Conservation (phyloP, 345 rosid species). For the Melastoma malabathricum region DNA sequence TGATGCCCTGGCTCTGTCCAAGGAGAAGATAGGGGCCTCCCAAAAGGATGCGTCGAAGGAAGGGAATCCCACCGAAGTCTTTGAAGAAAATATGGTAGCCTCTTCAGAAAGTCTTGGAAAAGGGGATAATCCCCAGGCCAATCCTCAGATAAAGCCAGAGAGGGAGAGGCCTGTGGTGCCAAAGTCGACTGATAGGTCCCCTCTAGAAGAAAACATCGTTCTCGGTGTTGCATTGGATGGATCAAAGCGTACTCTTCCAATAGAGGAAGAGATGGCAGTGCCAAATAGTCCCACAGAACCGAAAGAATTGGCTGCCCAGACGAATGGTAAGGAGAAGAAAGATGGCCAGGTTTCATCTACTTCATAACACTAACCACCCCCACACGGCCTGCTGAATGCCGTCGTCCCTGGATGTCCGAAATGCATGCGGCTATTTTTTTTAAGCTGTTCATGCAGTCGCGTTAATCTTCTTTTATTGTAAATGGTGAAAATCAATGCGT, state of each 20-base stretch:
- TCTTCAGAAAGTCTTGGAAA: conserved; percentile 14
- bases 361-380: conserved; percentile 13
- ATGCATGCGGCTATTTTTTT: conserved; percentile 32
- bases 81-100: conserved; percentile 10
- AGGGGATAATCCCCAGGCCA: conserved; percentile 6
- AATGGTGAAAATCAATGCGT: background rate
- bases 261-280: conserved; percentile 44
- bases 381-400: background rate
- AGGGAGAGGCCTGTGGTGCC: conserved; percentile 13
- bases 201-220: conserved; percentile 69
- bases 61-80: conserved; percentile 10
- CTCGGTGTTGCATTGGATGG: conserved; percentile 88
- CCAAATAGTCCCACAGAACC: conserved; percentile 24
- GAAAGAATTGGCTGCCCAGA: conserved; percentile 40
- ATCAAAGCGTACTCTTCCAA: conserved; percentile 73
- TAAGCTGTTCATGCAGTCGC: conserved; percentile 20
- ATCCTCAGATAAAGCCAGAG: conserved; percentile 21
- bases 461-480: too few species aligned
- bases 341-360: conserved; percentile 24
- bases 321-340: conserved; percentile 31
- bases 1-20: conserved; percentile 13
- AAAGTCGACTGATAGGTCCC: conserved; percentile 20
- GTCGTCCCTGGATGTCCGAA: conserved; percentile 1
- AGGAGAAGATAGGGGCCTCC: conserved; percentile 13
- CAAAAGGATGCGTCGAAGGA: conserved; percentile 13